Percentiles rank a stretch among this genome's conserved stretches.
Conservation (phyloP, 768 basidiomycete species). For the Chalciporus pseudorubinellus region DNA sequence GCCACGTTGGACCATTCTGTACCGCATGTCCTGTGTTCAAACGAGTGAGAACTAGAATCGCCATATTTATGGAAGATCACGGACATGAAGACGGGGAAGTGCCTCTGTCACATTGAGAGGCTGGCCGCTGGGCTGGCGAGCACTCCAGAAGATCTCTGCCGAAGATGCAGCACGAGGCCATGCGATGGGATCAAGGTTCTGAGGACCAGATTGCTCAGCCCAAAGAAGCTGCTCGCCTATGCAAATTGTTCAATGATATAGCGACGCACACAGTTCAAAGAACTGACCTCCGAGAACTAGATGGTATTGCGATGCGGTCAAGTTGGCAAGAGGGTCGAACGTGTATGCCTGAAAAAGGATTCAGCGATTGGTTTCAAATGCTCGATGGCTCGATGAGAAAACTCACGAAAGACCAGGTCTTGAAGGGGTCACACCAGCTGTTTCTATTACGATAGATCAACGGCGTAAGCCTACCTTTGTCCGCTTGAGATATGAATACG, state of each 20-base stretch:
- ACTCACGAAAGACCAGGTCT: conserved; percentile 47
- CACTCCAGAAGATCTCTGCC: conserved; percentile 57
- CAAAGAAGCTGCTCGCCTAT: conserved; percentile 41
- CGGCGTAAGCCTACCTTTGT: neutral
- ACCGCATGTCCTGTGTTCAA: conserved; percentile 45
- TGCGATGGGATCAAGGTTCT: conserved; percentile 41
- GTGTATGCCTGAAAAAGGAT: conserved; percentile 39
- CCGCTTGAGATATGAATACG: neutral
- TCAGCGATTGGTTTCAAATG: neutral
- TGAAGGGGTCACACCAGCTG: conserved; percentile 52
- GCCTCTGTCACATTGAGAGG: conserved; percentile 38
- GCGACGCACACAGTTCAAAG: neutral
- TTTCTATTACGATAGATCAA: conserved; percentile 25
- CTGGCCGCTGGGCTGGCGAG: conserved; percentile 33
- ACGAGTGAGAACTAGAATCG: too few relatives aligned
- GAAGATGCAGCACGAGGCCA: conserved; percentile 50
- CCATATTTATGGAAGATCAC: neutral
- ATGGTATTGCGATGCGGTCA: conserved; percentile 33
- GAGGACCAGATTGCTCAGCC: conserved; percentile 45
- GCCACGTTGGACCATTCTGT: conserved; percentile 49
- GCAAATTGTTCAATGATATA: neutral
- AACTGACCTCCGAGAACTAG: conserved; percentile 40
- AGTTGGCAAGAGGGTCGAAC: conserved; percentile 48
- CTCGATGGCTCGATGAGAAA: neutral
- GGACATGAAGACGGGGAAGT: conserved; percentile 35